These are phyloP conservation scores for Pseudogymnoascus sp. DNA, from an alignment of 2,329 filamentous ascomycete species.

Conservation along the genomic window DNA sequence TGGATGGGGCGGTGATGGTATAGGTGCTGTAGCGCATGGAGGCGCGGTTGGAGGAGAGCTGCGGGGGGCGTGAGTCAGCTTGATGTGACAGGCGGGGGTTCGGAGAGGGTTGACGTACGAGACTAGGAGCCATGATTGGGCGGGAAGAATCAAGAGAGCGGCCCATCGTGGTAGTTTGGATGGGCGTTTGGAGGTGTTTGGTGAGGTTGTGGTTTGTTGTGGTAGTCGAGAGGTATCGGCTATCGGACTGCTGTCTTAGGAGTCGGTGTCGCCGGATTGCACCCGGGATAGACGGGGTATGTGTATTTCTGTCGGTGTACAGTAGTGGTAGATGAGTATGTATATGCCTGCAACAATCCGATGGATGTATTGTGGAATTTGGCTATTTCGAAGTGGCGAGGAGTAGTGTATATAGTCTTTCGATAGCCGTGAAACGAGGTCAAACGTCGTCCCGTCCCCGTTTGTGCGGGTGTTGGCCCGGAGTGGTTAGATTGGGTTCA, in stretches of 20 bases:
- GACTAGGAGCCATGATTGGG: constrained; percentile 46
- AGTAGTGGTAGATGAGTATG: neutral
- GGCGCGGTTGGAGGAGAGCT: constrained; percentile 39
- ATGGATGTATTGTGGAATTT: neutral
- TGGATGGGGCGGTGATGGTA: constrained; percentile 36
- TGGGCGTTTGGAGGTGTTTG: neutral
- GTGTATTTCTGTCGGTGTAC: neutral
- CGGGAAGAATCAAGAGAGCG: constrained; percentile 45
- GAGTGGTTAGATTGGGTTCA: constrained; percentile 4
- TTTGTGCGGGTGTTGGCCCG: neutral
- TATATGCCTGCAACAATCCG: neutral
- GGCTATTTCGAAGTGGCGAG: neutral
- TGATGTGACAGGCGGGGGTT: constrained; percentile 1
- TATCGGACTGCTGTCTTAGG: neutral
- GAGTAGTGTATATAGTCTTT: neutral
- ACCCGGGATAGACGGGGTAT: neutral
- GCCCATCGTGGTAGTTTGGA: constrained; percentile 28
- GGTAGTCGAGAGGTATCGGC: neutral
- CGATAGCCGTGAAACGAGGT: constrained; percentile 4
- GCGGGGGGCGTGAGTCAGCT: constrained; percentile 14
- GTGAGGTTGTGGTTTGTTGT: neutral
- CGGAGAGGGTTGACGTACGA: constrained; percentile 32
- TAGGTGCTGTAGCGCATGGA: constrained; percentile 48
- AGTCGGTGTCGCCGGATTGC: neutral
- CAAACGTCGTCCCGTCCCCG: neutral